phyloP scores from a whole-genome alignment of 2,329 filamentous ascomycete species.

The Ceratocystis colombiana region DNA sequence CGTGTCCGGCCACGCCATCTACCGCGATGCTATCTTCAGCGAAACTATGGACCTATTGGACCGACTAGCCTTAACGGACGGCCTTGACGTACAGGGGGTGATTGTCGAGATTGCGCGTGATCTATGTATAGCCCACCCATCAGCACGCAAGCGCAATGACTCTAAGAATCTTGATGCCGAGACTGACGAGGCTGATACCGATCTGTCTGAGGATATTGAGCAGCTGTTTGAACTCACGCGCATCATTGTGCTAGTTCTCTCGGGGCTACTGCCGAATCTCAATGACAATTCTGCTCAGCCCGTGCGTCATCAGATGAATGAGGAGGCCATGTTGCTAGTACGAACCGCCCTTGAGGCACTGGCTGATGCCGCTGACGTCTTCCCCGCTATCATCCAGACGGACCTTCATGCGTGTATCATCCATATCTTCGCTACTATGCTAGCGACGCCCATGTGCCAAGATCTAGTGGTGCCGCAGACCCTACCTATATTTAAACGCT shows the following conservation, averaged over 20 bases:
- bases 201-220: conserved; percentile 92
- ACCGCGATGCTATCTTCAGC: conserved; percentile 88
- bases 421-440: conserved; percentile 88
- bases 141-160: conserved; percentile 49
- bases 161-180: not conserved
- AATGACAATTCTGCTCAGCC: conserved; percentile 49
- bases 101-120: conserved; percentile 91
- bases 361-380: conserved; percentile 89
- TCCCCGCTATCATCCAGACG: conserved; percentile 91
- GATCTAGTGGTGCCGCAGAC: conserved; percentile 79
- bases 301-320: conserved; percentile 67
- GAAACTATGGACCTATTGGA: conserved; percentile 96
- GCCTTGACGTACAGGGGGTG: conserved; percentile 74
- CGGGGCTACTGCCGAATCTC: conserved; percentile 75
- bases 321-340: conserved; percentile 75
- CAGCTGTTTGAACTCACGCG: conserved; percentile 94
- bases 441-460: conserved; percentile 76
- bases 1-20: conserved; percentile 92
- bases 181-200: conserved; percentile 50
- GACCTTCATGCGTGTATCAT: conserved; percentile 94
- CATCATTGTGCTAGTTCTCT: conserved; percentile 87
- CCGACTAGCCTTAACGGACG: conserved; percentile 82
- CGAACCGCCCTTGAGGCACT: conserved; percentile 73
- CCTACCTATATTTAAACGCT: conserved; percentile 82
- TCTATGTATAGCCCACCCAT: conserved; percentile 82